These are phyloP conservation scores for Clohesyomyces aquaticus DNA, from an alignment of 495 filamentous ascomycete genomes.

Conservation along the genomic window DNA sequence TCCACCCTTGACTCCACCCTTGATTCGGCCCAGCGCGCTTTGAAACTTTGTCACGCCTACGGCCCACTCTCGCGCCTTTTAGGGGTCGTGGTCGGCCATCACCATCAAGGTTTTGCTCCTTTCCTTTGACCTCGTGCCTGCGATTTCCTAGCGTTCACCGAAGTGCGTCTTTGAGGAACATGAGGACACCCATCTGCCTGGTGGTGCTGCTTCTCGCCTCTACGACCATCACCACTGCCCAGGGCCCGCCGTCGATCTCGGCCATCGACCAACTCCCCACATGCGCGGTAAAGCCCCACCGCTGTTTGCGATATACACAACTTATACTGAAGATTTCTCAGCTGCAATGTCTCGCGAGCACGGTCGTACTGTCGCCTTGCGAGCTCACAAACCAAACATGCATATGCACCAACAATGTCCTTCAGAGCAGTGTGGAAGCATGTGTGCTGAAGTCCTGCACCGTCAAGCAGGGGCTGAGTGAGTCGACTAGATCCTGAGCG, in stretches of 20 bases:
- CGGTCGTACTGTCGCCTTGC: conserved; percentile 18
- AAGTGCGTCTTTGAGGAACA: neutral
- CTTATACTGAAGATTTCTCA: conserved; percentile 5
- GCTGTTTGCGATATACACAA: neutral
- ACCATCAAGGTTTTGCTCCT: neutral
- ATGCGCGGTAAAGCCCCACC: neutral
- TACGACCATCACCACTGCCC: neutral
- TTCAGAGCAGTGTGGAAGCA: conserved; percentile 18
- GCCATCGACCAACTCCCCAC: neutral
- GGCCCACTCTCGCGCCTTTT: neutral
- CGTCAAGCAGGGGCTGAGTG: conserved; percentile 23
- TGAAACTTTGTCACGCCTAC: neutral
- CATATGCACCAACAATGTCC: conserved; percentile 18
- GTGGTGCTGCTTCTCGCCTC: neutral
- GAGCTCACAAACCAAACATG: conserved; percentile 26
- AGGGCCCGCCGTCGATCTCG: neutral
- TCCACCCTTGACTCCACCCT: too few species aligned
- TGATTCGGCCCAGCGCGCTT: neutral
- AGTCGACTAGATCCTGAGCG: neutral
- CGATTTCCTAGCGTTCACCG: too few species aligned
- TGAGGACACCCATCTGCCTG: neutral
- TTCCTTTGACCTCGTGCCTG: neutral
- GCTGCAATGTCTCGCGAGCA: conserved; percentile 22
- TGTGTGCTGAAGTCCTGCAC: conserved; percentile 31
- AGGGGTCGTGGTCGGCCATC: neutral